Conservation (phyloP, 176 grass and related monocot species). For the Phoenix roebelenii region DNA sequence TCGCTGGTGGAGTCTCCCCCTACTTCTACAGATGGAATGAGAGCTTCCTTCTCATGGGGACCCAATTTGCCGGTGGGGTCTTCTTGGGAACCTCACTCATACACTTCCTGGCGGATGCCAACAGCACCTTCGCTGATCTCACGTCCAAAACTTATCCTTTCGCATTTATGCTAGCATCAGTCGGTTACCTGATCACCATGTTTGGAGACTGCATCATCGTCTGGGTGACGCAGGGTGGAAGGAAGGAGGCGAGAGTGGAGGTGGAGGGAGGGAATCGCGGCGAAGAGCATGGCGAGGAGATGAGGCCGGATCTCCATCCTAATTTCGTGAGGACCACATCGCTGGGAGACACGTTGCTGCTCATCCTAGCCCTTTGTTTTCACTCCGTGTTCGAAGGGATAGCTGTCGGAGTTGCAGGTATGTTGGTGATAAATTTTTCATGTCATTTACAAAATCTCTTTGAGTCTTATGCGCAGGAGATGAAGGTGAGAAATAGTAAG, state of each 20-base stretch:
- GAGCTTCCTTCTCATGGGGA: conserved; percentile 62
- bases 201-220: conserved; percentile 42
- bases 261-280: not conserved
- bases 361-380: conserved; percentile 74
- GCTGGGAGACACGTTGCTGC: conserved; percentile 50
- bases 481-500: too few species aligned
- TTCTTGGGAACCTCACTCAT: conserved; percentile 71
- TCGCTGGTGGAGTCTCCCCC: conserved; percentile 53
- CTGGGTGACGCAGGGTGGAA: conserved; percentile 14
- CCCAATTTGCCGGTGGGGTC: conserved; percentile 76
- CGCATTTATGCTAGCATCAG: conserved; percentile 64
- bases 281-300: not conserved
- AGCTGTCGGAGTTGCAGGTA: conserved; percentile 66
- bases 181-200: conserved; percentile 73
- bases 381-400: conserved; percentile 89
- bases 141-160: conserved; percentile 49
- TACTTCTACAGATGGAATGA: conserved; percentile 90
- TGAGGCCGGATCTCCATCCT: conserved; percentile 5
- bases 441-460: too few species aligned
- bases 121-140: conserved; percentile 29
- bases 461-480: too few species aligned
- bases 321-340: conserved; percentile 30
- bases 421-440: not conserved
- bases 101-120: conserved; percentile 58
- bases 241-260: conserved; percentile 7